Percentiles rank a stretch among this genome's conserved stretches.
Conservation (phyloP, 208 protist species). For the Leptomonas seymouri region DNA sequence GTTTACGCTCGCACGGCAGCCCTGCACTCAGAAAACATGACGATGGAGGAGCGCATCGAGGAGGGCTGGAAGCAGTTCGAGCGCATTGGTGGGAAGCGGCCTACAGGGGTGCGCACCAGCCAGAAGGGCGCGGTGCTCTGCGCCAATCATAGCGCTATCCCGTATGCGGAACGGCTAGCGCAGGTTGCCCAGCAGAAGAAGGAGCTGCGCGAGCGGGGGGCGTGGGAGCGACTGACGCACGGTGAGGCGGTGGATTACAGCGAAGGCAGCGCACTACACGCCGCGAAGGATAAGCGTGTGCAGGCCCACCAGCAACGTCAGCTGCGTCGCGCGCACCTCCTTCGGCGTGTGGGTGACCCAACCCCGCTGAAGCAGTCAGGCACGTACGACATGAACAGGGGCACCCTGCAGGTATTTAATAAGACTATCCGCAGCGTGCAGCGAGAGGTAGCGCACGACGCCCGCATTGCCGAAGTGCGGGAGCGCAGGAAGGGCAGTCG, state of each 20-base stretch:
- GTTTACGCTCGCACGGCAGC: slow-evolving; percentile 79
- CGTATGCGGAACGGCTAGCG: slow-evolving; percentile 69
- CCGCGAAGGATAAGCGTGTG: slow-evolving; percentile 75
- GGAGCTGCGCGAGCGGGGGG: slow-evolving; percentile 48
- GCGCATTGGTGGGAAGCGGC: slow-evolving; percentile 76
- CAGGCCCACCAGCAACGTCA: slow-evolving; percentile 70
- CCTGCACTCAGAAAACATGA: slow-evolving; percentile 68
- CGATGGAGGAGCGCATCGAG: slow-evolving; percentile 91
- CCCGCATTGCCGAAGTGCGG: slow-evolving; percentile 53
- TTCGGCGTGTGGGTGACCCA: slow-evolving; percentile 80
- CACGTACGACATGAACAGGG: slow-evolving; percentile 63
- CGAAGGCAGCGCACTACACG: slow-evolving; percentile 73
- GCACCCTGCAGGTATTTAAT: slow-evolving; percentile 78
- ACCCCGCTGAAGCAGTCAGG: slow-evolving; percentile 86
- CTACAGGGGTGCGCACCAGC: slow-evolving; percentile 33
- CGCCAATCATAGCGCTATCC: slow-evolving; percentile 49
- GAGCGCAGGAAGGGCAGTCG: slow-evolving; percentile 53
- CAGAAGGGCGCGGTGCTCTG: slow-evolving; percentile 46
- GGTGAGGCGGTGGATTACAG: slow-evolving; percentile 82
- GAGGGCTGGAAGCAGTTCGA: slow-evolving; percentile 84
- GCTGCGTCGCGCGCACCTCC: slow-evolving; percentile 72
- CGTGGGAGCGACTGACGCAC: slow-evolving; percentile 73
- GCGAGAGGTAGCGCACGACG: slow-evolving; percentile 74
- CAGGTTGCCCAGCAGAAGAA: slow-evolving; percentile 66
- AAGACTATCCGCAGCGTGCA: slow-evolving; percentile 85